Base-by-base conservation (phyloP, 345 rosid species). In the Rhodomyrtus tomentosa region DNA sequence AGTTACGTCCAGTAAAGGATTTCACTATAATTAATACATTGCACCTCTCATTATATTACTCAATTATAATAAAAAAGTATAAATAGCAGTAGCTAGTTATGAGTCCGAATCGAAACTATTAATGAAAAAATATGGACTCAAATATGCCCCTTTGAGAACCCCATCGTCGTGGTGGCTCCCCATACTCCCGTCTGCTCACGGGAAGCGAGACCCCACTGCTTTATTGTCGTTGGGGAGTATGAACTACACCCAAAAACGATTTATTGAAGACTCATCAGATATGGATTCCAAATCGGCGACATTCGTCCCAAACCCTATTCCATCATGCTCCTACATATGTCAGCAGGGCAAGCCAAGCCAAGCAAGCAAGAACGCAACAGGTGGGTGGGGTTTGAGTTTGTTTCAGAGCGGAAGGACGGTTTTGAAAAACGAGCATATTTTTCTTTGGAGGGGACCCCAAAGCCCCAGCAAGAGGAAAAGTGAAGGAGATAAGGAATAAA, bases 151-250 rank as follows among this genome's bases (percentile, higher is more conserved):
- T 2, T 45, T 45, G 49, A 45, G 49, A 45, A 1, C 49, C 49
- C n/a, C n/a, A n/a, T 11, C 4, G 13, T 14, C 2, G 4, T 3
- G 14, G 50, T 2, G 50, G 50, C 50, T 49, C 50, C 50, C 50
- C 50, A 1, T 0, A 12, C 8, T 10, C 50, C 14, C 10, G 2
- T 10, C 1, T 0, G 14, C 50, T 49, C 50, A 49, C 11, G 0
- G 10, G 0, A 9, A 48, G 50, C 12, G 4, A 4, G 50, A 49
- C 4, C 13, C 49, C 14, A 1, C n/a, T 10, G 14, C 4, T 49
- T 49, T 49, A 1, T 1, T 49, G 8, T 49, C 14, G 4, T 49
- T 49, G 50, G 14, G 3, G 4, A 49, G 14, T 49, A 49, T 49
- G 50, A 49, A 10, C 11, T 3, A 49, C 50, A 10, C 10, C 4